Percentiles rank a stretch among this genome's conserved stretches.
Conservation (phyloP, 169 alveolate species). For the Perkinsus chesapeaki region DNA sequence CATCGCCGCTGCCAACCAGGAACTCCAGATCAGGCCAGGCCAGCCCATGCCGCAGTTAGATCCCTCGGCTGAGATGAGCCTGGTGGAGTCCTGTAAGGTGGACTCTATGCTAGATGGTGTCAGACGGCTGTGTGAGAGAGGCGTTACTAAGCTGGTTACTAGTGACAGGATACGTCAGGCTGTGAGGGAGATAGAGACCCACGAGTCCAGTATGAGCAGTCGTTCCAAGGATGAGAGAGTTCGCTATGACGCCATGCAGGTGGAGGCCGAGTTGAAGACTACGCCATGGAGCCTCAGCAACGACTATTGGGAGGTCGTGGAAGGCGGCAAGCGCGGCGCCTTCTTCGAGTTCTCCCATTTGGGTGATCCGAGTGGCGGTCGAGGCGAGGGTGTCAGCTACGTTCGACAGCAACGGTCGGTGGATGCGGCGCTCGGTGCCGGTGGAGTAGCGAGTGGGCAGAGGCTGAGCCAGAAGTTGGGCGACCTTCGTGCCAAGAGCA, state of each 20-base stretch:
- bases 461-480: background rate
- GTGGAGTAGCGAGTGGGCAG: background rate
- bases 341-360: background rate
- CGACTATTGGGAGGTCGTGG: background rate
- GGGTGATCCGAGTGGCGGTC: background rate
- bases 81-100: background rate
- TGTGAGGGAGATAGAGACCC: background rate
- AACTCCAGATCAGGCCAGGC: background rate
- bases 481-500: background rate
- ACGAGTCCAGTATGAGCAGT: background rate
- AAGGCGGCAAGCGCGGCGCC: background rate
- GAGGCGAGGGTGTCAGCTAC: background rate
- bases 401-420: background rate
- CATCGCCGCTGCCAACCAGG: background rate
- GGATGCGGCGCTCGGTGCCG: background rate
- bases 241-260: background rate
- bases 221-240: background rate
- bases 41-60: background rate
- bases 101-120: background rate
- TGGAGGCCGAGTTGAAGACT: background rate
- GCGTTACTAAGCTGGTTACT: background rate
- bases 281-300: background rate
- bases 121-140: background rate
- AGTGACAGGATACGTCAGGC: background rate
- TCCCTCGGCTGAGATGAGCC: background rate